phyloP scores from a whole-genome alignment of 495 filamentous ascomycete species.

The Penicillium salamii region DNA sequence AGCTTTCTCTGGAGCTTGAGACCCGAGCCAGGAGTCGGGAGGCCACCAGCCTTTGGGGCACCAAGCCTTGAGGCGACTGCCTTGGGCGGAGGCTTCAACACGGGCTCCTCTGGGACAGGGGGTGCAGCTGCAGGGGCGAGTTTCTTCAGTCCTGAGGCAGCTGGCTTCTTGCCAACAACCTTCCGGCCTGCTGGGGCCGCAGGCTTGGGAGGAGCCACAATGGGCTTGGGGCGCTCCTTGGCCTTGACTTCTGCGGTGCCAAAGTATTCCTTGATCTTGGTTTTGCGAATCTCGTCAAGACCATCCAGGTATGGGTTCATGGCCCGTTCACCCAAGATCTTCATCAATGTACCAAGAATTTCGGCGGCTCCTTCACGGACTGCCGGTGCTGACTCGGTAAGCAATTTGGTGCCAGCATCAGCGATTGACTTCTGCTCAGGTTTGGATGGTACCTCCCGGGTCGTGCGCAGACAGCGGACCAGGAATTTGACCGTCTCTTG shows the following conservation, averaged over 20 bases:
- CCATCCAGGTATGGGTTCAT: conserved; percentile 96
- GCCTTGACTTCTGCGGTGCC: conserved; percentile 93
- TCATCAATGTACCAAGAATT: conserved; percentile 92
- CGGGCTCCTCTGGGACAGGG: conserved; percentile 55
- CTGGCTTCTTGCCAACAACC: conserved; percentile 50
- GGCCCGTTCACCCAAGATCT: conserved; percentile 95
- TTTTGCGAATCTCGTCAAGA: conserved; percentile 92
- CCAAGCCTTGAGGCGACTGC: conserved; percentile 61
- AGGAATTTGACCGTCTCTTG: conserved; percentile 90
- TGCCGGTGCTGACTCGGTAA: conserved; percentile 82
- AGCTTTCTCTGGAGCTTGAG: conserved; percentile 71
- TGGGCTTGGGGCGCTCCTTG: conserved; percentile 91
- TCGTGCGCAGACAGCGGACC: conserved; percentile 80
- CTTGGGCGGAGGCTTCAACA: conserved; percentile 57
- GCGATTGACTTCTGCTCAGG: conserved; percentile 81
- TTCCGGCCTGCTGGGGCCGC: conserved; percentile 46
- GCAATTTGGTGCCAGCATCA: conserved; percentile 80
- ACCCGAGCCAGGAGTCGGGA: conserved; percentile 56
- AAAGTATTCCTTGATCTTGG: conserved; percentile 92
- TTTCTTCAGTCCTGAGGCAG: conserved; percentile 48
- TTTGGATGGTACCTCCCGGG: conserved; percentile 76
- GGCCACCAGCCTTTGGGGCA: conserved; percentile 61
- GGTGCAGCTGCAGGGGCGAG: conserved; percentile 57
- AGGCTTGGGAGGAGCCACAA: conserved; percentile 60
- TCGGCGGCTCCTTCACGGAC: conserved; percentile 87